Base-by-base conservation (phyloP, 768 basidiomycete genomes). In the Brasilioporus rufonigricans region DNA sequence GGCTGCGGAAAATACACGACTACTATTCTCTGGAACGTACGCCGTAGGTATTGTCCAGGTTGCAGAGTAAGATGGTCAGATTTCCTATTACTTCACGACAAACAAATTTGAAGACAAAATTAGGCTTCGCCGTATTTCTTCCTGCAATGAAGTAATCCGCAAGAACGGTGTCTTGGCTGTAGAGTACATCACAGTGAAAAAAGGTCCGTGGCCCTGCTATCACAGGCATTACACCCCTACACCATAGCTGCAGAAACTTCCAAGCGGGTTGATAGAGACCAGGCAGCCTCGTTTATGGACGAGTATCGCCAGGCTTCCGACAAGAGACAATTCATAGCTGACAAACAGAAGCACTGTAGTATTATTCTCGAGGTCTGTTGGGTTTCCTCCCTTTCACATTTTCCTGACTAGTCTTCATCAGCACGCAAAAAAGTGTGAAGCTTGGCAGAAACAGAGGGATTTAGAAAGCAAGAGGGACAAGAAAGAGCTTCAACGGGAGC, bases 21-120 rank as follows among this genome's bases (percentile, higher is more conserved):
- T 18, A 29, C 11, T 0, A 16, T 57, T n/a, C 16, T 54, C 26
- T 61, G 61, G 53, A 33, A 21, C 0, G 27, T 61, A 7, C 59
- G 55, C n/a, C 61, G 47, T 32, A 59, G 57, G 38, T 63, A 55
- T 39, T 62, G 62, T n/a, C 39, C 40, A 4, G 38, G 21, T 16
- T 58, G 48, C 21, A 36, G 26, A 46, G 6, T 27, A 16, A 35
- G 21, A 31, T 14, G n/a, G 55, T 49, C 49, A 21, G 38, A 1
- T 33, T 31, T 23, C 12, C 10, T 31, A 12, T 48, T 7, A 16
- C 6, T 16, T 26, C 14, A 5, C 14, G 24, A n/a, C 26, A 8
- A 10, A 10, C 21, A 24, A 13, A 9, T 44, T 44, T 6, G 27
- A 10, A 5, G 12, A 19, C 24, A 27, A 26, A 14, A 24, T 26